A percentile compares a stretch with the other conserved stretches of the same genome.
phyloP scores from a whole-genome alignment of 1,284 basidiomycete species.

The Pseudomicrostroma phylloplanum region DNA sequence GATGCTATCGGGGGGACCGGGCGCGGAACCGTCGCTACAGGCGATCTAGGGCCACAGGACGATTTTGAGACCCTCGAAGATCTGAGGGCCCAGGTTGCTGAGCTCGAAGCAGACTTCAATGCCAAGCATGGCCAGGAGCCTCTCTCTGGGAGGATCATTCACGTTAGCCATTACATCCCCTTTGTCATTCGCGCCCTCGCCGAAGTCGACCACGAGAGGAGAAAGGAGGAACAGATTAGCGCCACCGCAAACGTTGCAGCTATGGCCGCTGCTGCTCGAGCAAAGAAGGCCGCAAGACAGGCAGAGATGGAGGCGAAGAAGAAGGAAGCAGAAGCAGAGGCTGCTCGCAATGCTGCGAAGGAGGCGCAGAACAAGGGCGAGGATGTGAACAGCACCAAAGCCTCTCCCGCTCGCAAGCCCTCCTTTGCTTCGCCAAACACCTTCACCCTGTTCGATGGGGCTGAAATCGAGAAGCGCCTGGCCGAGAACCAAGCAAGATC shows the following conservation, averaged over 20 bases:
- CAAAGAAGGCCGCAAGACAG: slow-evolving; percentile 34
- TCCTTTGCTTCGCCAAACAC: slow-evolving; percentile 33
- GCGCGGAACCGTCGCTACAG: slow-evolving; percentile 37
- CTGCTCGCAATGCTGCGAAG: slow-evolving; percentile 18
- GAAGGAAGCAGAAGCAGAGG: slow-evolving; percentile 25
- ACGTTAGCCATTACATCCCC: slow-evolving; percentile 48
- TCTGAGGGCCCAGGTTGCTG: slow-evolving; percentile 28
- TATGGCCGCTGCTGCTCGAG: slow-evolving; percentile 41
- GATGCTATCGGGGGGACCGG: slow-evolving; percentile 42
- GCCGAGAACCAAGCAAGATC: slow-evolving; percentile 44
- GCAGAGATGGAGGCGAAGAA: slow-evolving; percentile 28
- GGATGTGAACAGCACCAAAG: slow-evolving; percentile 27
- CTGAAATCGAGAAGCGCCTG: slow-evolving; percentile 38
- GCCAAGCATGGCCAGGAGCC: slow-evolving; percentile 35
- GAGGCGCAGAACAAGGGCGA: slow-evolving; percentile 17
- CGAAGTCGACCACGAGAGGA: slow-evolving; percentile 39
- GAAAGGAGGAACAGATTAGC: slow-evolving; percentile 33
- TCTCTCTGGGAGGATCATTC: slow-evolving; percentile 47
- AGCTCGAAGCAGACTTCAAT: slow-evolving; percentile 42
- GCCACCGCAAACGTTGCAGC: slow-evolving; percentile 42
- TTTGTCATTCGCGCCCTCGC: slow-evolving; percentile 41
- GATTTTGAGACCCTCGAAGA: slow-evolving; percentile 39
- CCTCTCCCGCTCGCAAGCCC: slow-evolving; percentile 22
- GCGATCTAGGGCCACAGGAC: slow-evolving; percentile 31
- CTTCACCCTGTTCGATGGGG: slow-evolving; percentile 22